Base-by-base conservation (phyloP, 2,329 filamentous ascomycete species). In the Penicillium concentricum region DNA sequence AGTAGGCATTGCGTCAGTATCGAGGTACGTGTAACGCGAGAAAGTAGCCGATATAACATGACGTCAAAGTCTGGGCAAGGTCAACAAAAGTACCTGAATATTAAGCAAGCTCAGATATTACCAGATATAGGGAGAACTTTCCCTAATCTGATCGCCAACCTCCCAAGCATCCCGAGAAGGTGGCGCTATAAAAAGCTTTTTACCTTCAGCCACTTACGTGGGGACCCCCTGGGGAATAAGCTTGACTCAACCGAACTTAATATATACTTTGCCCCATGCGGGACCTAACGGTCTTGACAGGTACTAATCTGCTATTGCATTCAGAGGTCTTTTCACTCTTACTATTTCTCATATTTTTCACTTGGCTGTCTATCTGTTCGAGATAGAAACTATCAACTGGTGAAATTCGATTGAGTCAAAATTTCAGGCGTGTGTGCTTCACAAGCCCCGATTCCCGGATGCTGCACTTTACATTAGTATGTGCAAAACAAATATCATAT, bases 161-260 rank as follows among this genome's bases (percentile, higher is more conserved):
- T n/a, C n/a, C 1, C 37, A 15, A 20, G 18, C 8, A 28, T 42
- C 34, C 59, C 41, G n/a, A 30, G 35, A 48, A 20, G 39, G 39
- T 63, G 62, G 62, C 49, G 61, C 57, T 41, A 46, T 44, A 24
- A 30, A 58, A 61, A 57, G 55, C 44, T 60, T 61, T 34, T 54
- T 30, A n/a, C 51, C 47, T 51, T 61, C 54, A 61, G 62, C 61
- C 61, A 64, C 61, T 52, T 54, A 55, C 57, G 52, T 46, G 51
- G 49, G 43, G 48, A 30, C n/a, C 34, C 30, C 13, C 32, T 15
- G 32, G 32, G 32, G 37, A 52, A 58, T 59, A 60, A 63, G 51
- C 59, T 61, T 61, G 56, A 54, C 42, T 61, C 13, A 39, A 61
- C 53, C 41, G 9, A 51, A 51, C 38, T 43, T 16, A 32, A 32